A percentile compares a stretch with the other conserved stretches of the same genome.
Conservation (phyloP, 768 basidiomycete genomes). For the Vishniacozyma victoriae region DNA sequence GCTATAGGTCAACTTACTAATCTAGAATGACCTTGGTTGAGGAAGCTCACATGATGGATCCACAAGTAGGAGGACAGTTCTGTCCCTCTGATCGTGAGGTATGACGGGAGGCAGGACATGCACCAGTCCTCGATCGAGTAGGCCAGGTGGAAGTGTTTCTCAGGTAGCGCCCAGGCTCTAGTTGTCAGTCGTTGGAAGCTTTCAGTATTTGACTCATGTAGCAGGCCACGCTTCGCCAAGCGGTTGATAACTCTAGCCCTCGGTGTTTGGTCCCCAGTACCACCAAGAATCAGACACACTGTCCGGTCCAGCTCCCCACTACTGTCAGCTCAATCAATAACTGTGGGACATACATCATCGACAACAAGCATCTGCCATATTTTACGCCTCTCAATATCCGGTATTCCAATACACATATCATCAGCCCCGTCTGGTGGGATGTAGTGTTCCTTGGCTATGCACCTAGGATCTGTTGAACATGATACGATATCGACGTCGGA, state of each 20-base stretch:
- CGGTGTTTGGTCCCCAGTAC: slow-evolving; percentile 32
- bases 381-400: slow-evolving; percentile 38
- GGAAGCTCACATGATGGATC: slow-evolving; percentile 30
- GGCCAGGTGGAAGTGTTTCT: slow-evolving; percentile 34
- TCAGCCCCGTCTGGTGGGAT: slow-evolving; percentile 18
- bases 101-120: slow-evolving; percentile 19
- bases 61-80: slow-evolving; percentile 35
- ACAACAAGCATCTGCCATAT: slow-evolving; percentile 33
- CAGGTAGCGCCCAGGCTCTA: slow-evolving; percentile 39
- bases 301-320: slow-evolving; percentile 1
- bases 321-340: not conserved
- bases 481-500: slow-evolving; percentile 27
- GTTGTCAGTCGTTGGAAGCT: not conserved
- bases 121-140: slow-evolving; percentile 44
- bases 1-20: slow-evolving; percentile 6
- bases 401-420: slow-evolving; percentile 25
- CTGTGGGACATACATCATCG: slow-evolving; percentile 36
- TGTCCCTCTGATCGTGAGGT: slow-evolving; percentile 20
- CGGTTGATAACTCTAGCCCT: slow-evolving; percentile 39
- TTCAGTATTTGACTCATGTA: slow-evolving; percentile 23
- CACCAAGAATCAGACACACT: not conserved
- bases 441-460: slow-evolving; percentile 36
- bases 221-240: slow-evolving; percentile 41
- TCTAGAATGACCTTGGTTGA: not conserved
- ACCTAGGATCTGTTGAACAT: slow-evolving; percentile 42